Conservation (phyloP, 805 yeast genomes). For the Spathaspora gorwiae region DNA sequence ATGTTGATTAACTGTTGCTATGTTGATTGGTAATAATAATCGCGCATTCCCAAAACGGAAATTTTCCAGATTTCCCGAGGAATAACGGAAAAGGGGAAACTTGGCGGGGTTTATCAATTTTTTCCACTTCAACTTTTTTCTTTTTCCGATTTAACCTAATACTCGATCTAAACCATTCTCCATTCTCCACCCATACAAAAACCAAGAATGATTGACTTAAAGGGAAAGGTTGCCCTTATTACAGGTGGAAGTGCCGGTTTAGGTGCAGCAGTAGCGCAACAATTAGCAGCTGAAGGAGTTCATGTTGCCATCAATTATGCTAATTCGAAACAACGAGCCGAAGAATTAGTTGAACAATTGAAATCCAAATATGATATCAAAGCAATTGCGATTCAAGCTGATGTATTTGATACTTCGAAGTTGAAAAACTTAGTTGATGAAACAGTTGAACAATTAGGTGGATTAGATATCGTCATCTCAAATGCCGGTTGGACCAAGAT, state of each 20-base stretch:
- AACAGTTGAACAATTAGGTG: conserved; percentile 19
- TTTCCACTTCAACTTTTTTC: too few relatives aligned
- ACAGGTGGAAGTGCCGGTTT: conserved; percentile 21
- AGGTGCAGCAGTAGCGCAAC: conserved; percentile 28
- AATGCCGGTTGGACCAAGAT: conserved; percentile 37
- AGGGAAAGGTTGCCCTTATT: conserved; percentile 24
- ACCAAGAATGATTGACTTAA: conserved; percentile 7
- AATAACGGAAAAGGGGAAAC: too few relatives aligned
- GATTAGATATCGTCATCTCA: conserved; percentile 33
- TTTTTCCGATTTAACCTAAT: too few relatives aligned
- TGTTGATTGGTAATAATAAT: too few relatives aligned
- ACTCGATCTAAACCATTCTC: too few relatives aligned
- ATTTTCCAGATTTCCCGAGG: too few relatives aligned
- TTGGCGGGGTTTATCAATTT: too few relatives aligned
- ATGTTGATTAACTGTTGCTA: too few relatives aligned
- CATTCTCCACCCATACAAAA: too few relatives aligned
- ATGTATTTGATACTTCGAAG: conserved; percentile 17
- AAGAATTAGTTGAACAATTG: conserved; percentile 13
- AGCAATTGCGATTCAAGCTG: conserved; percentile 17
- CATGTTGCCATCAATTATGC: conserved; percentile 29
- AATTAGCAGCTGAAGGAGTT: conserved; percentile 32
- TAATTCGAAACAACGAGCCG: conserved; percentile 24
- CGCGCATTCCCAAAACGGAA: too few relatives aligned
- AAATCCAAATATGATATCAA: conserved; percentile 11
- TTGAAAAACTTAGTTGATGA: conserved; percentile 18